These are phyloP conservation scores for Santalum album DNA, from an alignment of 164 flowering plant species.

Conservation along the genomic window DNA sequence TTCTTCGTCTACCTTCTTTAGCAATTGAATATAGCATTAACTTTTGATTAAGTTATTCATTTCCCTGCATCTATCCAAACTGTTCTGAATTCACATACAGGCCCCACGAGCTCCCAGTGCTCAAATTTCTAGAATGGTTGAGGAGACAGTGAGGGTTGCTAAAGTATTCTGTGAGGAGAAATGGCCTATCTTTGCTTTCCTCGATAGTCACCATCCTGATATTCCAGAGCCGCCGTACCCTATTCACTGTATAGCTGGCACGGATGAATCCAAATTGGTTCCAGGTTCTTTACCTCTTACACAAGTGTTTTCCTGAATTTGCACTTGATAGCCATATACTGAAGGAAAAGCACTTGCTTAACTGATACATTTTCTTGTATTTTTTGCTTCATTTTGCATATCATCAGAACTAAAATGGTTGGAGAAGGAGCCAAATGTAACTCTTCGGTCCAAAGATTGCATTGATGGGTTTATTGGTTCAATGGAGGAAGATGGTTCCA, in stretches of 20 bases:
- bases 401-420: conserved; percentile 55
- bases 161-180: conserved; percentile 56
- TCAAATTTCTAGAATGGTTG: conserved; percentile 73
- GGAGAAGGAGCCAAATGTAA: conserved; percentile 65
- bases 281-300: conserved; percentile 29
- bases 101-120: conserved; percentile 62
- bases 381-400: background rate
- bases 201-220: conserved; percentile 80
- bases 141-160: conserved; percentile 52
- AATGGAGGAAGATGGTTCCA: conserved; percentile 74
- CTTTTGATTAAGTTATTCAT: too few species aligned
- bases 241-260: conserved; percentile 79
- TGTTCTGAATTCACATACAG: conserved; percentile 21
- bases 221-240: conserved; percentile 87
- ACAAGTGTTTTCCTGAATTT: background rate
- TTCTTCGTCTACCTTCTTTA: too few species aligned
- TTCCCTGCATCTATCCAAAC: background rate
- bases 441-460: conserved; percentile 69
- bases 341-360: background rate
- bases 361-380: background rate
- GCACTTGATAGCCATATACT: background rate
- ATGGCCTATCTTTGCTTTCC: conserved; percentile 78
- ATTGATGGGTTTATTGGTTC: conserved; percentile 81
- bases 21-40: too few species aligned
- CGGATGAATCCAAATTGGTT: conserved; percentile 67